Conservation (phyloP, 1,139 yeast species). For the Blastobotrys serpentis region DNA sequence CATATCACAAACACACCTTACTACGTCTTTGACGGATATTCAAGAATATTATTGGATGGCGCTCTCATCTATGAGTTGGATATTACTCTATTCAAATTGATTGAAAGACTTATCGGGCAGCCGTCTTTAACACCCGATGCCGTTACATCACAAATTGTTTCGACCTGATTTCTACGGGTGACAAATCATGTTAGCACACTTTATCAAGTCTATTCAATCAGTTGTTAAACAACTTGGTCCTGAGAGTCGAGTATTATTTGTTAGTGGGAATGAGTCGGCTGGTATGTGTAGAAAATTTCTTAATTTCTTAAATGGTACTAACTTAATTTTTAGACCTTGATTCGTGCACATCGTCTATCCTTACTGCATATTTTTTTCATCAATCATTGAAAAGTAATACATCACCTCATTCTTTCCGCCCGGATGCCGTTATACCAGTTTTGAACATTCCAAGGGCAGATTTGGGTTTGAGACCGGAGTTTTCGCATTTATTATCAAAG, state of each 20-base stretch:
- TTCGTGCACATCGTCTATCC: constrained; percentile 72
- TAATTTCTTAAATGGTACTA: neutral
- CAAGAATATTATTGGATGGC: neutral
- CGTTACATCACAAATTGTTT: neutral
- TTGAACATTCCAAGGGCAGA: constrained; percentile 70
- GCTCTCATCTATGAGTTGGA: neutral
- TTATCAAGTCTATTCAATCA: constrained; percentile 14
- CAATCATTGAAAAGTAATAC: constrained; percentile 21
- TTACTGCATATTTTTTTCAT: constrained; percentile 60
- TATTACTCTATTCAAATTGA: neutral
- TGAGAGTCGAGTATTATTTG: constrained; percentile 41
- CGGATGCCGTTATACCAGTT: constrained; percentile 53
- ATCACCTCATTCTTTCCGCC: constrained; percentile 17
- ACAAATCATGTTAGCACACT: constrained; percentile 9
- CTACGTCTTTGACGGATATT: neutral
- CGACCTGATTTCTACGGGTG: neutral
- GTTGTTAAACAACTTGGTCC: constrained; percentile 11
- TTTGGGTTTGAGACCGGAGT: constrained; percentile 67
- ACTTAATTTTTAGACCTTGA: constrained; percentile 58
- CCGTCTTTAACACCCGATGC: neutral
- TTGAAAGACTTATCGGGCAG: neutral
- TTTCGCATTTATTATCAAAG: constrained; percentile 51
- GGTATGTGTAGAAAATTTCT: constrained; percentile 28
- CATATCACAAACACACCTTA: neutral
- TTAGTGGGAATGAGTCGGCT: constrained; percentile 81